Base-by-base conservation (phyloP, 805 yeast species). In the Cyberlindnera japonica region DNA sequence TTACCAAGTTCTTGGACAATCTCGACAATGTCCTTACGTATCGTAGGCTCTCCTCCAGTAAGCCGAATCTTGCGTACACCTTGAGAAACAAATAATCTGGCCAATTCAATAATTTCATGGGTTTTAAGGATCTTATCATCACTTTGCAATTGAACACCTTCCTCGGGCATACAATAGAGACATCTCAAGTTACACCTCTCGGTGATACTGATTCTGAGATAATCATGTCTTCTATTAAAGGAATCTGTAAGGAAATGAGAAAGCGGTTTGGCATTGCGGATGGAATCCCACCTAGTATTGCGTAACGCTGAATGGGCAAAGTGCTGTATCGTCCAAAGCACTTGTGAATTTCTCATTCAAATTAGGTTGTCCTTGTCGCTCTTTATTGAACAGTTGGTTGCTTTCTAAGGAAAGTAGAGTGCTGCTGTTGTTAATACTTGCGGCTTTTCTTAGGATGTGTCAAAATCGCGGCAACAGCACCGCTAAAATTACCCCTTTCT, bases 31-130 rank as follows among this genome's bases (percentile, higher is more conserved):
- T 75, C 80, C 41, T 64, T 68, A 16, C 80, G 54, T 6, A 75
- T 75, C 0, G 78, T 72, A 0, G 80, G 80, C 51, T 75, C 80
- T 13, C 80, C 80, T 9, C 80, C 80, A 0, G 80, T 75, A 13
- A 75, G 57, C 35, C 80, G 51, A 16, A 75, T 68, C 50, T 75
- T 75, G 13, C 59, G 55, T n/a, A 75, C 78, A 2, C 80, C 80
- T 38, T 69, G 68, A 3, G 49, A 33, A 5, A 69, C 77, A 57
- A 75, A 75, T 3, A 72, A 47, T 27, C 48, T 28, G 1, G 78
- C 74, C 5, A 75, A 45, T 24, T 59, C 46, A 9, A 69, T 48
- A 31, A 75, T 73, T 49, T 75, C 79, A 25, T 62, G 64, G 0
- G 70, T 63, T 7, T 71, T 59, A 31, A 75, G 49, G 14, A 73